Base-by-base conservation (phyloP, 169 alveolate species). In the Cryptosporidium bovis region DNA sequence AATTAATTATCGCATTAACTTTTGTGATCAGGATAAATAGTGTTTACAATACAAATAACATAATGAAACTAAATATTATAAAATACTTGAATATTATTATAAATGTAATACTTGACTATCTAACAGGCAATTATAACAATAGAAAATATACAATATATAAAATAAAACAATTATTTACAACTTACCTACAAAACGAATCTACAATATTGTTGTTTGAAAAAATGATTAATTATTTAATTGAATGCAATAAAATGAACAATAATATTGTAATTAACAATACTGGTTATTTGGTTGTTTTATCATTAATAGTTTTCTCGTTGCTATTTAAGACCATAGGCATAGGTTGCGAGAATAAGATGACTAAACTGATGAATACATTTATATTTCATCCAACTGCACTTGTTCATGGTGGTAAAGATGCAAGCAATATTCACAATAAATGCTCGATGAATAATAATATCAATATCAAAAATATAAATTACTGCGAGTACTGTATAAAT, bases 371-470 rank as follows among this genome's bases (percentile, higher is more conserved):
- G 12, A n/a, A 66, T 50, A 24, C 36, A 20, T 18, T 66, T 13
- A 44, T 66, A 27, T 7, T 51, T 12, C 83, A 69, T 31, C 83
- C 83, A 69, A 69, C 55, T 1, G 18, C 51, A 10, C 15, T 69
- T 3, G 8, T 53, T 5, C 83, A 69, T 55, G 10, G 48, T 40
- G 55, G 36, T 29, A 46, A 53, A 16, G 13, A 15, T 46, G 20
- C 51, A 53, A 51, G 83, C 27, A 46, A 33, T 18, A 8, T 16
- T 0, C 20, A 18, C 18, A 5, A 51, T 2, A n/a, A 15, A 31
- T 69, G 29, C 34, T 15, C 40, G 15, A 2, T 53, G 33, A 40
- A 40, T 40, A 8, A 8, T 8, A 1, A 40, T 1, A 8, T 40
- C 10, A 40, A 40, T 40, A 6, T 8, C 10, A 6, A 3, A 40